Evolutionary conservation across 495 filamentous ascomycete genomes (phyloP).

Genomic region (Xylaria grammica): DNA sequence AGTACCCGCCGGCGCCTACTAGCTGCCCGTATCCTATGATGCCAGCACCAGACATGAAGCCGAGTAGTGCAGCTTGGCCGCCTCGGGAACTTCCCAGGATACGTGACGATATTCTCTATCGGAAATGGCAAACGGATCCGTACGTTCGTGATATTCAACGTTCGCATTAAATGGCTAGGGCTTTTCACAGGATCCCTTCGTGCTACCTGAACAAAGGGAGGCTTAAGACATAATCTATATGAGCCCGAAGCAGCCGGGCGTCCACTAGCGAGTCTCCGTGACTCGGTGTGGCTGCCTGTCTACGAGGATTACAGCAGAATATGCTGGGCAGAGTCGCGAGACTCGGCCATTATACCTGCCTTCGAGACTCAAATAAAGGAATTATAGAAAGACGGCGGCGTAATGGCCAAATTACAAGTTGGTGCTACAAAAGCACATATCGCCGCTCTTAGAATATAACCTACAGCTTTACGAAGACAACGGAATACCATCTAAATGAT

Average conservation of each 20-base stretch:
- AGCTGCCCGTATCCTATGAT: constrained; percentile 37
- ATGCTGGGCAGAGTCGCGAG: neutral
- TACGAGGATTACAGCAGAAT: neutral
- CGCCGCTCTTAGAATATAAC: neutral
- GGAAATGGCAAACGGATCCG: constrained; percentile 69
- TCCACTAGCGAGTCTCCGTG: neutral
- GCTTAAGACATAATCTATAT: neutral
- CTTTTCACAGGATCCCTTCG: constrained; percentile 30
- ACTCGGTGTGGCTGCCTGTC: neutral
- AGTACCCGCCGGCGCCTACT: constrained; percentile 39
- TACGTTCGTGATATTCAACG: constrained; percentile 57
- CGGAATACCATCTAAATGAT: neutral
- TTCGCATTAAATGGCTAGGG: constrained; percentile 32
- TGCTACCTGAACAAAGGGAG: constrained; percentile 20
- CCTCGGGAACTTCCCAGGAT: constrained; percentile 49
- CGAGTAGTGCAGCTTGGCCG: constrained; percentile 41
- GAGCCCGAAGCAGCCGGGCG: neutral
- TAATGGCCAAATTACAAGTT: neutral
- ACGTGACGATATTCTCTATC: constrained; percentile 54
- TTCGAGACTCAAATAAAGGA: neutral
- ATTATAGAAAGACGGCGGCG: neutral
- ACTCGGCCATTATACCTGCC: neutral
- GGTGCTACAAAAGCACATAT: neutral
- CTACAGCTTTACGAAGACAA: constrained; percentile 4
- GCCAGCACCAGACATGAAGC: constrained; percentile 39